Evolutionary conservation across 2,329 filamentous ascomycete species (phyloP), one percentile per base, ranked within the genome.

Genomic region (Canariomyces notabilis): DNA sequence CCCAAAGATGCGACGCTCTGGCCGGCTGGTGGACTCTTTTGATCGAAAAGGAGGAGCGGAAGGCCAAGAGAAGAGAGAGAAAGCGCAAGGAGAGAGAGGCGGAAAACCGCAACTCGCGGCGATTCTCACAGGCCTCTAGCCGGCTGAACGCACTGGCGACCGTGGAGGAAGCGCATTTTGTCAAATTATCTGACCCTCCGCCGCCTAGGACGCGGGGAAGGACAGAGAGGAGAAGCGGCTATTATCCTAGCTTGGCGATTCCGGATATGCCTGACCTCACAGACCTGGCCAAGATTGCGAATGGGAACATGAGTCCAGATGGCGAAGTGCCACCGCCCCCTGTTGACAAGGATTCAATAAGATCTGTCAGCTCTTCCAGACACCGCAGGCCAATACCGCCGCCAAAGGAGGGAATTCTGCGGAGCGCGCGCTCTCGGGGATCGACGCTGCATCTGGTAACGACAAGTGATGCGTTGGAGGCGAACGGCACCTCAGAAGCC

Each of bases 21-120:
- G 88, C 89, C 41, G 93, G 93, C 5, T 98, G 93, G 93, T 98
- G 93, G 93, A 87, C 88, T 3, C 68, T 98, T 21, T 70, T 98
- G 32, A 81, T 97, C 8, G 93, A 97, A 61, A 98, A 97, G 64
- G 93, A 98, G 62, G 81, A 89, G 62, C 81, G 89, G 7, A 98
- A 98, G 65, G 83, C 90, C 54, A 77, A 71, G 51, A 76, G 89
- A 50, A 76, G 84, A 52, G 89, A 96, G 59, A 79, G 82, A 43
- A 96, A 91, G 62, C 80, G 91, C 7, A 89, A 79, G 61, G 90
- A 97, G 62, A 83, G 81, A 57, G 90, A 98, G 59, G 76, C 78
- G 1, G 89, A 97, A 59, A 82, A 81, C 46, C 85, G 89, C 63
- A 87, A 82, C 51, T 74, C 93, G 22, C 77, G 89, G 42, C 81